phyloP scores from a whole-genome alignment of 768 basidiomycete species.

The Roridomyces roridus region DNA sequence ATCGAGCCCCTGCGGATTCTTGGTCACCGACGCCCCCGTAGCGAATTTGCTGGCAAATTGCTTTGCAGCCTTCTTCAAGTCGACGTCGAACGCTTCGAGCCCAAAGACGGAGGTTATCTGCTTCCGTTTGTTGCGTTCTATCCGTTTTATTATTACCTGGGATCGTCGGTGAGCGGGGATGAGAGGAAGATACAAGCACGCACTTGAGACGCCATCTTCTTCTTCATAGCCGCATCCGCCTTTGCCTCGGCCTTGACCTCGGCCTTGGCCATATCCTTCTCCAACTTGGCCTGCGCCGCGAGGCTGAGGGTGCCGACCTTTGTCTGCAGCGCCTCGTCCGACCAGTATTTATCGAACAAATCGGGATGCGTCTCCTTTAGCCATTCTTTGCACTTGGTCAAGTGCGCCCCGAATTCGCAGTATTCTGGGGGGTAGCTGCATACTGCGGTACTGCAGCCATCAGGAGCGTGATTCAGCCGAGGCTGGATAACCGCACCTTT shows the following conservation, averaged over 20 bases:
- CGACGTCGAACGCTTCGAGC: slow-evolving; percentile 90
- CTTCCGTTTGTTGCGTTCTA: slow-evolving; percentile 96
- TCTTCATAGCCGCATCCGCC: slow-evolving; percentile 86
- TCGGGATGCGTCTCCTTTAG: slow-evolving; percentile 69
- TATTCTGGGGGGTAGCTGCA: slow-evolving; percentile 94
- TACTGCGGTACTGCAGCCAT: slow-evolving; percentile 50
- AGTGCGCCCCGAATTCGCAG: slow-evolving; percentile 91
- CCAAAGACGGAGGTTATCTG: slow-evolving; percentile 90
- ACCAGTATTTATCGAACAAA: slow-evolving; percentile 84
- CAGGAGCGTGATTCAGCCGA: slow-evolving; percentile 10
- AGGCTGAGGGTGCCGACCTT: slow-evolving; percentile 82
- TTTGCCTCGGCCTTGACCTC: slow-evolving; percentile 88
- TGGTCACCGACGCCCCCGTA: slow-evolving; percentile 91
- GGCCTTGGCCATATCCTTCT: slow-evolving; percentile 81
- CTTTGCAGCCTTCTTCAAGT: slow-evolving; percentile 96
- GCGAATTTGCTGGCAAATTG: slow-evolving; percentile 94
- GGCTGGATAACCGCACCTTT: slow-evolving; percentile 45
- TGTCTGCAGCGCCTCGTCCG: slow-evolving; percentile 82
- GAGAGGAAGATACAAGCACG: slow-evolving; percentile 12
- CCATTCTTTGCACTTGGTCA: slow-evolving; percentile 94
- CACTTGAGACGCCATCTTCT: slow-evolving; percentile 72
- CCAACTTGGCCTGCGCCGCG: slow-evolving; percentile 81
- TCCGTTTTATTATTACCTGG: slow-evolving; percentile 88
- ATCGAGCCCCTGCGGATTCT: slow-evolving; percentile 88
- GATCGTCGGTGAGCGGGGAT: background rate